These are phyloP conservation scores for Fraxinus americana DNA, from an alignment of 257 asterid genomes.

Conservation along the genomic window DNA sequence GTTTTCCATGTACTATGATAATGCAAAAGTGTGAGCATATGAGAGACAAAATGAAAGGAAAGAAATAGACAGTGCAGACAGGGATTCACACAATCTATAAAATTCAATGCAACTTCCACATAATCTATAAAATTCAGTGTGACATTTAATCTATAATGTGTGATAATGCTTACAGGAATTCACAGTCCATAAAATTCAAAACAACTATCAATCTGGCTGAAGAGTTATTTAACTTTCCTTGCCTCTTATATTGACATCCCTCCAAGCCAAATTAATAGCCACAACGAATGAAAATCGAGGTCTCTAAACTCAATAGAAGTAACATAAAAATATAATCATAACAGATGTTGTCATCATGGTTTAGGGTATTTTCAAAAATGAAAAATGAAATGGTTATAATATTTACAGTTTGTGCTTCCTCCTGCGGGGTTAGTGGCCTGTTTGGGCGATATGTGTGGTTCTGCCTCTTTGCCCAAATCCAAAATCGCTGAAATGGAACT, in stretches of 20 bases:
- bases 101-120: background rate
- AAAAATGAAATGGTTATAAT: background rate
- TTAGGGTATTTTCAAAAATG: background rate
- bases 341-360: background rate
- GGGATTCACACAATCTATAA: background rate
- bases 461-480: conserved; percentile 99
- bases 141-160: background rate
- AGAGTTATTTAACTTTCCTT: background rate
- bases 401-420: conserved; percentile 81
- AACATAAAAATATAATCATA: background rate
- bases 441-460: conserved; percentile 95
- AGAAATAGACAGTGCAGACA: background rate
- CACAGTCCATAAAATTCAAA: background rate
- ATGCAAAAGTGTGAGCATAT: background rate
- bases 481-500: conserved; percentile 85
- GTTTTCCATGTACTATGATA: background rate
- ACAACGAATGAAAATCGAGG: background rate
- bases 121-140: background rate
- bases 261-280: background rate
- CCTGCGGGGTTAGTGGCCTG: conserved; percentile 81
- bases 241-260: background rate
- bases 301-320: background rate
- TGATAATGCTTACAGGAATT: background rate
- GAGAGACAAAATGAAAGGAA: background rate
- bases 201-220: background rate